Evolutionary conservation across 805 yeast genomes (phyloP), one percentile per base, ranked within the genome.

Genomic region (Candida khao-thaluensis): DNA sequence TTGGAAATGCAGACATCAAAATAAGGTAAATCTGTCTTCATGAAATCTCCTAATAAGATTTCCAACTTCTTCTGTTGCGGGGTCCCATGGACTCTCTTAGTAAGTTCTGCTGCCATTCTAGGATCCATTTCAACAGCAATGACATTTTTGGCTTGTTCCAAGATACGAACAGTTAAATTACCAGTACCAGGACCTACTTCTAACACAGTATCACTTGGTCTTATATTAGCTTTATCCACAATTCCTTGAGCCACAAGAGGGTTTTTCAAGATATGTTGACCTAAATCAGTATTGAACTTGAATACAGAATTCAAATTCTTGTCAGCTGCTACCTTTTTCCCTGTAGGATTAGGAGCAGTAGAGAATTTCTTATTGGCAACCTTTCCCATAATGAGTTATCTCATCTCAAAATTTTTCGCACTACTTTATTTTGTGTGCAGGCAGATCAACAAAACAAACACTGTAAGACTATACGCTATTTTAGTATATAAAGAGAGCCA

Each of bases 171-270:
- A 0, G 99, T 93, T 65, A 93, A 73, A 56, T 93, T 93, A 69
- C 99, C 99, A 0, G 99, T 93, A 79, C 99, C 99, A 2, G 99
- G 99, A 54, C 99, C 99, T 37, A 93, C 96, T 69, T 93, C 99
- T 29, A 93, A 71, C 1, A 93, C 98, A 6, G 81, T 79, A 57
- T 93, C 99, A 21, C 95, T 82, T 2, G 98, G 97, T 53, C 81
- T 84, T 40, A 93, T 84, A 26, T 80, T 84, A 1, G 99, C 98
- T 57, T 91, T 91, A 60, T 93, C 98, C 12, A 93, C 99, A 60
- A 93, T 93, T 11, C 97, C 98, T 60, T 93, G 98, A 5, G 99
- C 98, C 20, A 93, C 93, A 39, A 90, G 71, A 1, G 99, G 99
- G 59, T 93, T 93, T 58, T 93, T 93, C 57, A 93, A 74, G 48